phyloP scores from a whole-genome alignment of 164 flowering plant species.

The Berberis thunbergii region DNA sequence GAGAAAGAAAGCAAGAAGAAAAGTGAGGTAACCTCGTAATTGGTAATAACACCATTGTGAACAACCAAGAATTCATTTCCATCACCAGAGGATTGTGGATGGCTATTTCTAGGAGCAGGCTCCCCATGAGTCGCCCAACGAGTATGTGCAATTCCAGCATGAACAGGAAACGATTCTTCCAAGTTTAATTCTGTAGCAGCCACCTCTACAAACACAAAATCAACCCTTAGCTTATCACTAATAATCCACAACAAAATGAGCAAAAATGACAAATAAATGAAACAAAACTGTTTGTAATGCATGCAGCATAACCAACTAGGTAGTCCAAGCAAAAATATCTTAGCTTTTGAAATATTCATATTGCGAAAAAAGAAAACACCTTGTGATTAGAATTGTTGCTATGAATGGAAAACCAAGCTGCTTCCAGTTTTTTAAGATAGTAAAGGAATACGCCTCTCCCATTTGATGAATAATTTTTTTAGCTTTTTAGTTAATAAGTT shows the following conservation, averaged over 20 bases:
- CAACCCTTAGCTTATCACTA: too few relatives aligned
- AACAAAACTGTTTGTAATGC: neutral
- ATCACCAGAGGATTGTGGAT: slow-evolving; percentile 83
- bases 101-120: slow-evolving; percentile 94
- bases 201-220: slow-evolving; percentile 45
- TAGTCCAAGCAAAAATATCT: neutral
- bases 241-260: too few relatives aligned
- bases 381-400: too few relatives aligned
- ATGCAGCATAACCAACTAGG: neutral
- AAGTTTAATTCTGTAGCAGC: slow-evolving; percentile 51
- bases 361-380: too few relatives aligned
- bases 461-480: too few relatives aligned
- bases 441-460: too few relatives aligned
- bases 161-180: slow-evolving; percentile 66
- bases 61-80: slow-evolving; percentile 91
- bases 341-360: neutral
- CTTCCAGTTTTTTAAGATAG: too few relatives aligned
- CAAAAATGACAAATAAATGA: neutral
- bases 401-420: too few relatives aligned
- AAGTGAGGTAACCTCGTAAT: slow-evolving; percentile 58
- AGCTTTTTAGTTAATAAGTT: too few relatives aligned
- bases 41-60: slow-evolving; percentile 92
- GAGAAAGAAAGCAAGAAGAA: neutral
- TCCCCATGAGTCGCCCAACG: slow-evolving; percentile 99
- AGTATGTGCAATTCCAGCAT: slow-evolving; percentile 98